These are phyloP conservation scores for Trametes coccinea DNA, from an alignment of 768 basidiomycete genomes.

Conservation along the genomic window DNA sequence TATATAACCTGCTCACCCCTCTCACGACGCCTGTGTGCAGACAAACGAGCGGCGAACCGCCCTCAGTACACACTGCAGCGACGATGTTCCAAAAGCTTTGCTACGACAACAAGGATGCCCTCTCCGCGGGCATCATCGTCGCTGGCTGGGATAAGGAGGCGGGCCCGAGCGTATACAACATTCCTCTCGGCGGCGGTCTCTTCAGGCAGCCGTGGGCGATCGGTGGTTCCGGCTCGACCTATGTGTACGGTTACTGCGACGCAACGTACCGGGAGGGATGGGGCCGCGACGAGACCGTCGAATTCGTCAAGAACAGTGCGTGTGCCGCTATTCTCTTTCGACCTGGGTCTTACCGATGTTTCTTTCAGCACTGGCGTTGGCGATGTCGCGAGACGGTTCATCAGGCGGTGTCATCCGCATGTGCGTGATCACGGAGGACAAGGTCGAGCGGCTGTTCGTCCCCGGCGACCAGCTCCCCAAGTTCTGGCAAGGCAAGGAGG, in stretches of 20 bases:
- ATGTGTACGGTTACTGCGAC: slow-evolving; percentile 99
- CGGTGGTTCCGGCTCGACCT: slow-evolving; percentile 95
- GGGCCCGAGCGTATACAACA: slow-evolving; percentile 94
- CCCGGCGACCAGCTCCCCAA: slow-evolving; percentile 87
- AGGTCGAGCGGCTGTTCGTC: slow-evolving; percentile 89
- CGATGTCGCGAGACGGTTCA: slow-evolving; percentile 97
- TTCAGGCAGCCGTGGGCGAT: slow-evolving; percentile 99
- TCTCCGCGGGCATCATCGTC: slow-evolving; percentile 95
- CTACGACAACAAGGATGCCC: slow-evolving; percentile 89
- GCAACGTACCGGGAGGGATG: slow-evolving; percentile 95
- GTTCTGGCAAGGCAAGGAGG: slow-evolving; percentile 87
- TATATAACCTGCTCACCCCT: not conserved
- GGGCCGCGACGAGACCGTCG: slow-evolving; percentile 84
- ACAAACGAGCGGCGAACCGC: slow-evolving; percentile 54
- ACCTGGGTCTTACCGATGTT: not conserved
- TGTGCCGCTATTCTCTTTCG: slow-evolving; percentile 19
- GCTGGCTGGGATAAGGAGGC: slow-evolving; percentile 94
- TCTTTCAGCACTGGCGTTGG: slow-evolving; percentile 78
- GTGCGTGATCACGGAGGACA: slow-evolving; percentile 93
- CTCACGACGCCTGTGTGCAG: slow-evolving; percentile 38
- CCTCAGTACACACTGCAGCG: slow-evolving; percentile 81
- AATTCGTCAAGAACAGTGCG: slow-evolving; percentile 96
- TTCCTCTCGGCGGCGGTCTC: slow-evolving; percentile 93
- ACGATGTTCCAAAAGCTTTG: slow-evolving; percentile 83
- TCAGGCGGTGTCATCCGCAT: slow-evolving; percentile 97